These are phyloP conservation scores for Neoconidiobolus thromboides DNA, from an alignment of 371 early-diverging fungal genomes.

Conservation along the genomic window DNA sequence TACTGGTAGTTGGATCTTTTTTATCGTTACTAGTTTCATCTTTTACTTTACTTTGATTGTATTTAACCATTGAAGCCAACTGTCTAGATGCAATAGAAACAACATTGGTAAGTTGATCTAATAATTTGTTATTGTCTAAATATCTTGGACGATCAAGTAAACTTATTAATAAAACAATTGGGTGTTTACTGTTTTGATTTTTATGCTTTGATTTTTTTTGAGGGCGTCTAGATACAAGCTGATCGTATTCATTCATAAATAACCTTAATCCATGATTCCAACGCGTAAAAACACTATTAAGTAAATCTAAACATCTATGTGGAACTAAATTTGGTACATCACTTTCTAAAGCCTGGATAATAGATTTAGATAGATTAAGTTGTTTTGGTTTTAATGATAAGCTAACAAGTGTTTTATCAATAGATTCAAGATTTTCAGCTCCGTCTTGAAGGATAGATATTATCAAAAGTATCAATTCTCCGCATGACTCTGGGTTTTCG, in stretches of 20 bases:
- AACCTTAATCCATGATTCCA: slow-evolving; percentile 34
- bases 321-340: slow-evolving; percentile 65
- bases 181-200: slow-evolving; percentile 59
- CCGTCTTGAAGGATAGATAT: slow-evolving; percentile 75
- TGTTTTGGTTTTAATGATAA: slow-evolving; percentile 30
- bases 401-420: slow-evolving; percentile 59
- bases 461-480: slow-evolving; percentile 66
- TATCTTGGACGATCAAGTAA: slow-evolving; percentile 68
- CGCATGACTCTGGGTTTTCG: slow-evolving; percentile 71
- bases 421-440: slow-evolving; percentile 48
- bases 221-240: slow-evolving; percentile 25
- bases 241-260: slow-evolving; percentile 56
- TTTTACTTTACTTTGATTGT: background rate
- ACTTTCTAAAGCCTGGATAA: slow-evolving; percentile 20
- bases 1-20: background rate
- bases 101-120: slow-evolving; percentile 82
- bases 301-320: slow-evolving; percentile 67
- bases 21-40: background rate
- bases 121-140: slow-evolving; percentile 44
- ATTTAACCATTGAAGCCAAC: slow-evolving; percentile 25
- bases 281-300: slow-evolving; percentile 11
- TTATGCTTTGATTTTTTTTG: slow-evolving; percentile 21
- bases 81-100: slow-evolving; percentile 54
- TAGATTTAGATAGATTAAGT: slow-evolving; percentile 12
- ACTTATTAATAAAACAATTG: slow-evolving; percentile 63